Evolutionary conservation across 73 alveolate species (phyloP).

Genomic region (Breviolum minutum): DNA sequence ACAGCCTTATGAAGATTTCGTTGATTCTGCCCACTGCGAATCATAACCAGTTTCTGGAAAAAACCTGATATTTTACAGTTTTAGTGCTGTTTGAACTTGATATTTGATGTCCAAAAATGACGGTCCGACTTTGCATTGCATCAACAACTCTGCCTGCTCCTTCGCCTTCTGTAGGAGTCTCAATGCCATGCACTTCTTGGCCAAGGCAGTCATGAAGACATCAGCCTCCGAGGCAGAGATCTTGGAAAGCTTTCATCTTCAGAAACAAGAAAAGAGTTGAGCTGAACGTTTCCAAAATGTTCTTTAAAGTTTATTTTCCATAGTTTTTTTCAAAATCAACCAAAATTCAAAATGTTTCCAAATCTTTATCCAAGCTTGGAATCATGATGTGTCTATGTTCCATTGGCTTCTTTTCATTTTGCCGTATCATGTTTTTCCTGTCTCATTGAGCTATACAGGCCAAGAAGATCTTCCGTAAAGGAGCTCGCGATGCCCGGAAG

Average conservation of each 20-base stretch:
- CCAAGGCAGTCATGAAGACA: not conserved
- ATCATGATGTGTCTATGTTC: not conserved
- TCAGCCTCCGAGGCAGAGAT: not conserved
- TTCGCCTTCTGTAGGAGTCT: slow-evolving; percentile 1
- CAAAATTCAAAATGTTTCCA: too few relatives aligned
- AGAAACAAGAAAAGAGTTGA: not conserved
- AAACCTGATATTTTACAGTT: too few relatives aligned
- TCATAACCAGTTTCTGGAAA: too few relatives aligned
- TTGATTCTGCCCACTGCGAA: too few relatives aligned
- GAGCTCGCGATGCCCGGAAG: slow-evolving; percentile 9
- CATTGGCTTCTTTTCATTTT: too few relatives aligned
- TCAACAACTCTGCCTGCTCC: not conserved
- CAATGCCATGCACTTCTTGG: slow-evolving; percentile 29
- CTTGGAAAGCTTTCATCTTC: not conserved
- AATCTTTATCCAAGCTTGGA: not conserved
- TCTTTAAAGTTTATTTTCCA: too few relatives aligned
- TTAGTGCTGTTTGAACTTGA: not conserved
- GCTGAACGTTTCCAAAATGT: too few relatives aligned
- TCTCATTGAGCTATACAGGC: not conserved
- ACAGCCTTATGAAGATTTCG: too few relatives aligned
- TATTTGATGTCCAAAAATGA: not conserved
- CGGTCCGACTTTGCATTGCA: too few relatives aligned
- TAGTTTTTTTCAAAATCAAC: too few relatives aligned
- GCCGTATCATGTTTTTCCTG: too few relatives aligned
- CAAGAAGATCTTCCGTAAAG: not conserved